Percentiles rank a stretch among this genome's conserved stretches.
Conservation (phyloP, 2,329 filamentous ascomycete genomes). For the Xylaria sp. region DNA sequence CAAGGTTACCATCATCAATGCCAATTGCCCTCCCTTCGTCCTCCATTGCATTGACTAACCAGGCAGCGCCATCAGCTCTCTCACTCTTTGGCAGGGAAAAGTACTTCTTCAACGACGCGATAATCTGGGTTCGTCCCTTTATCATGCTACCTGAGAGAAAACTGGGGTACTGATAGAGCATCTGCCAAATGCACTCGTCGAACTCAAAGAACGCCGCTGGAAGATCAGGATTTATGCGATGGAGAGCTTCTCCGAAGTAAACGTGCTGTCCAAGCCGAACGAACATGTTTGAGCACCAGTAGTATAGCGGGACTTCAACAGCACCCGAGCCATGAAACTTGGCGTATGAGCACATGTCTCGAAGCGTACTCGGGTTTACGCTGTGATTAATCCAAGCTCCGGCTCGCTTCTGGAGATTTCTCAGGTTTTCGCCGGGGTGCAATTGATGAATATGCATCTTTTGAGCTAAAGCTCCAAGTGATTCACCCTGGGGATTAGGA, state of each 20-base stretch:
- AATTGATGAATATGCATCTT: constrained; percentile 10
- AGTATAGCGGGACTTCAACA: not conserved
- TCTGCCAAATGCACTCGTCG: constrained; percentile 3
- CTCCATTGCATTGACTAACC: not conserved
- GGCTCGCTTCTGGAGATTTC: not conserved
- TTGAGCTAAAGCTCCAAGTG: not conserved
- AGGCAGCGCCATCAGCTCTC: not conserved
- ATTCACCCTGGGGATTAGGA: not conserved
- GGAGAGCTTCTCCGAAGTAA: not conserved
- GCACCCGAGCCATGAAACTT: not conserved
- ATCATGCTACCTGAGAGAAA: not conserved
- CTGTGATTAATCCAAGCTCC: not conserved
- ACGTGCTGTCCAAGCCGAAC: not conserved
- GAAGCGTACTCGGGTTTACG: not conserved
- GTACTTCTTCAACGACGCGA: not conserved
- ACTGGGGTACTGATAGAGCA: not conserved
- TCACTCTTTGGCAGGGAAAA: not conserved
- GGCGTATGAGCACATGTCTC: not conserved
- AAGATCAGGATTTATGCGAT: not conserved
- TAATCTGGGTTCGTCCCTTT: not conserved
- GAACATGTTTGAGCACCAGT: constrained; percentile 6
- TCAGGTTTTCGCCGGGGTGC: not conserved
- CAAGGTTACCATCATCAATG: not conserved
- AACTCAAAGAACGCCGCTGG: not conserved
- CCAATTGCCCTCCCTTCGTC: not conserved